These are phyloP conservation scores for Chaetomium strumarium DNA, from an alignment of 2,329 filamentous ascomycete species.

Conservation along the genomic window DNA sequence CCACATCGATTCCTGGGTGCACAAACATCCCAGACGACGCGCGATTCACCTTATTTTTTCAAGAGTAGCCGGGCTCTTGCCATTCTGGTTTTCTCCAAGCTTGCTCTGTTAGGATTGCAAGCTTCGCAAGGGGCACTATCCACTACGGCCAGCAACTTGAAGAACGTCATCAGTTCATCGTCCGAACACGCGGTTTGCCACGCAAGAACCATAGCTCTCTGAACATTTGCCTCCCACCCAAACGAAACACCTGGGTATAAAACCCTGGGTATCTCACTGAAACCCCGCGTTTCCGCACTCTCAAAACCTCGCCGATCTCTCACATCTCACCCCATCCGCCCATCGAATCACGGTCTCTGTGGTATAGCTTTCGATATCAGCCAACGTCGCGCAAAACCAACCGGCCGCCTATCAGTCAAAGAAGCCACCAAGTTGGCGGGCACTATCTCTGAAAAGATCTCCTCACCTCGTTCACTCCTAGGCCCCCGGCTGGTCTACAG, in stretches of 20 bases:
- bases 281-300: too few relatives aligned
- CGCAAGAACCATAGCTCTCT: too few relatives aligned
- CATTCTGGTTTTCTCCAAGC: background rate
- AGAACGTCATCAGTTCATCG: slow-evolving; percentile 1
- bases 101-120: background rate
- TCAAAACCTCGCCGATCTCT: too few relatives aligned
- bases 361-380: slow-evolving; percentile 1
- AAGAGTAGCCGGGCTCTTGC: background rate
- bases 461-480: slow-evolving; percentile 80
- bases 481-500: slow-evolving; percentile 90
- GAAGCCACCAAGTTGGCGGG: slow-evolving; percentile 35
- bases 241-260: too few relatives aligned
- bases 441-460: slow-evolving; percentile 54
- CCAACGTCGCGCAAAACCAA: slow-evolving; percentile 3
- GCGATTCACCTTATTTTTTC: background rate
- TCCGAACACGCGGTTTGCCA: too few relatives aligned
- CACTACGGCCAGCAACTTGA: background rate
- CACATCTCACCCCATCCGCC: too few relatives aligned
- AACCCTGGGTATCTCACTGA: too few relatives aligned
- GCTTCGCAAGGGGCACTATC: background rate
- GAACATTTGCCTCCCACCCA: background rate
- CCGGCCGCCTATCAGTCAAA: slow-evolving; percentile 4
- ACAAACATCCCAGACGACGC: background rate
- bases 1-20: background rate
- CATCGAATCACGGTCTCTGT: background rate